phyloP scores from a whole-genome alignment of 1,139 yeast species.

The Suhomyces terraborum region DNA sequence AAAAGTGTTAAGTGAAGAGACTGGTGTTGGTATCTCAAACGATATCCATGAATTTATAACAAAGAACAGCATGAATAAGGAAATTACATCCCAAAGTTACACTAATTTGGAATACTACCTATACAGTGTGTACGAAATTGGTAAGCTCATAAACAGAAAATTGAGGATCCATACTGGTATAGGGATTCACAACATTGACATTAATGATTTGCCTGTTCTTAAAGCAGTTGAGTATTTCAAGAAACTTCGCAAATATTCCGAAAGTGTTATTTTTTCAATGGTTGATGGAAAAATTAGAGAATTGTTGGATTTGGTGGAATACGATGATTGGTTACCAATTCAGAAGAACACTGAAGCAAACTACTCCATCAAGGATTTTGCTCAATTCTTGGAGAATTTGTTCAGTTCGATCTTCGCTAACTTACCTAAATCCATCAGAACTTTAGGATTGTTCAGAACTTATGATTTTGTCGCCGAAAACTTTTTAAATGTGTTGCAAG shows the following conservation, averaged over 20 bases:
- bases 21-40: slow-evolving; percentile 59
- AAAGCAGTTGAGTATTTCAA: slow-evolving; percentile 54
- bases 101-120: slow-evolving; percentile 87
- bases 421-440: slow-evolving; percentile 75
- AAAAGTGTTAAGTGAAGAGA: slow-evolving; percentile 55
- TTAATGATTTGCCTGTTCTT: slow-evolving; percentile 42
- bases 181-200: slow-evolving; percentile 42
- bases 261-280: slow-evolving; percentile 75
- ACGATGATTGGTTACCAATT: slow-evolving; percentile 69
- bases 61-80: slow-evolving; percentile 70
- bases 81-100: slow-evolving; percentile 85
- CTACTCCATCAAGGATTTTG: slow-evolving; percentile 77
- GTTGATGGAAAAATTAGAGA: slow-evolving; percentile 79
- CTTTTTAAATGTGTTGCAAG: slow-evolving; percentile 61
- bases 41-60: slow-evolving; percentile 65
- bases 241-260: slow-evolving; percentile 71
- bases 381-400: slow-evolving; percentile 83
- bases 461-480: slow-evolving; percentile 82
- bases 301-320: slow-evolving; percentile 81
- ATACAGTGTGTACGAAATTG: slow-evolving; percentile 59
- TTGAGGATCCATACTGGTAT: slow-evolving; percentile 56
- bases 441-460: slow-evolving; percentile 79
- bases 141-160: slow-evolving; percentile 44
- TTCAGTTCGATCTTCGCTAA: slow-evolving; percentile 85
- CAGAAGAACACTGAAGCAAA: slow-evolving; percentile 62